A percentile compares a stretch with the other conserved stretches of the same genome.
Conservation (phyloP, 2,329 filamentous ascomycete species). For the Trichoderma simmonsii region DNA sequence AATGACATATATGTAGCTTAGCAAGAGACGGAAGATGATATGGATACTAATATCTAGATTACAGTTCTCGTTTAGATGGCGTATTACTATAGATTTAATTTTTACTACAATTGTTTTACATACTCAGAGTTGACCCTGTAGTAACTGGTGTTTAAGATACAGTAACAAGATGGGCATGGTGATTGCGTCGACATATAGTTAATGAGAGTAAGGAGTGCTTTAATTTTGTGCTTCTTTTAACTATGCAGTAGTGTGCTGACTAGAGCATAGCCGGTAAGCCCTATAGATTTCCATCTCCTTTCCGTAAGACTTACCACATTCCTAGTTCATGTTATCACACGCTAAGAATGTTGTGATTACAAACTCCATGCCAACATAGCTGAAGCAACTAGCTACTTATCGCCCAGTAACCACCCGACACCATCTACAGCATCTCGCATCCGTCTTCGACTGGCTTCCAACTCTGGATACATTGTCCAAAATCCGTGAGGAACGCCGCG, state of each 20-base stretch:
- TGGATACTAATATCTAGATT: background rate
- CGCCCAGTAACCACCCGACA: background rate
- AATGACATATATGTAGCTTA: background rate
- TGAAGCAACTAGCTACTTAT: background rate
- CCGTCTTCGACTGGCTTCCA: background rate
- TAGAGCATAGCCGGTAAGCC: background rate
- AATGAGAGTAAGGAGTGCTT: background rate
- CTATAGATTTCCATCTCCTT: background rate
- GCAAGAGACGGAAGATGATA: background rate
- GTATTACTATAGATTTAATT: background rate
- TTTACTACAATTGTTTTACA: background rate
- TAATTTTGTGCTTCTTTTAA: background rate
- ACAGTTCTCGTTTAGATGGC: background rate
- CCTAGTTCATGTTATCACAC: background rate
- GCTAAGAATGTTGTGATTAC: background rate
- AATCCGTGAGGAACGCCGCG: background rate
- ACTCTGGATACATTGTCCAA: background rate
- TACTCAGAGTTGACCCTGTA: background rate
- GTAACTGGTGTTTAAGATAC: background rate
- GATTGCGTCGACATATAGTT: background rate
- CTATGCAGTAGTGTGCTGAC: background rate
- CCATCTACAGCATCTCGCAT: background rate
- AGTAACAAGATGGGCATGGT: background rate
- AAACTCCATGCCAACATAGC: background rate
- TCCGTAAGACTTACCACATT: background rate